phyloP scores from a whole-genome alignment of 305 asterid genomes.

The Lippia alba region DNA sequence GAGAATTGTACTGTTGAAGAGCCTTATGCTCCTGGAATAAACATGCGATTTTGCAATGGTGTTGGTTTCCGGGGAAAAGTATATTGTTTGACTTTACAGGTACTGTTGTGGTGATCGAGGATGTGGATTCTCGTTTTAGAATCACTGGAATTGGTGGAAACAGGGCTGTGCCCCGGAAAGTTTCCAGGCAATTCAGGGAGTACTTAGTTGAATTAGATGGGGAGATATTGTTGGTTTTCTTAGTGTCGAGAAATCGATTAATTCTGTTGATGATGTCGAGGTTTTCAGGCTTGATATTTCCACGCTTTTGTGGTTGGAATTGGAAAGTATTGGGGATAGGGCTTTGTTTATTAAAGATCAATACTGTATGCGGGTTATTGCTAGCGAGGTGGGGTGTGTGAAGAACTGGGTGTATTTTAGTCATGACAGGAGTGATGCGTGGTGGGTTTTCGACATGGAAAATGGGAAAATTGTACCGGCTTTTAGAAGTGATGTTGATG shows the following conservation, averaged over 20 bases:
- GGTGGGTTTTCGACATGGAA: constrained; percentile 36
- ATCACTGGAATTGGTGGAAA: constrained; percentile 37
- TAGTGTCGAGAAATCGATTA: constrained; percentile 39
- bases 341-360: constrained; percentile 47
- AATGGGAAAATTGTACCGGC: background rate
- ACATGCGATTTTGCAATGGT: constrained; percentile 35
- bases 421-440: constrained; percentile 33
- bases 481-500: background rate
- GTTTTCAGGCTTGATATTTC: constrained; percentile 45
- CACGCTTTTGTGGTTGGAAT: constrained; percentile 41
- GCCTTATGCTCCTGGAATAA: constrained; percentile 31
- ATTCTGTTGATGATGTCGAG: constrained; percentile 48
- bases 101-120: constrained; percentile 46
- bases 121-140: constrained; percentile 32
- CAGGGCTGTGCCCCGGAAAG: constrained; percentile 43
- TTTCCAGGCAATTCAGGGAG: constrained; percentile 44
- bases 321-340: constrained; percentile 44
- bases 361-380: constrained; percentile 41
- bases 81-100: no score
- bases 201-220: constrained; percentile 48
- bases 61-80: constrained; percentile 45
- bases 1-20: constrained; percentile 35
- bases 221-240: constrained; percentile 51
- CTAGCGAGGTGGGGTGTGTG: constrained; percentile 46
- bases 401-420: constrained; percentile 46